Conservation (phyloP, 148 eudicot species). For the Camellia lanceoleosa region DNA sequence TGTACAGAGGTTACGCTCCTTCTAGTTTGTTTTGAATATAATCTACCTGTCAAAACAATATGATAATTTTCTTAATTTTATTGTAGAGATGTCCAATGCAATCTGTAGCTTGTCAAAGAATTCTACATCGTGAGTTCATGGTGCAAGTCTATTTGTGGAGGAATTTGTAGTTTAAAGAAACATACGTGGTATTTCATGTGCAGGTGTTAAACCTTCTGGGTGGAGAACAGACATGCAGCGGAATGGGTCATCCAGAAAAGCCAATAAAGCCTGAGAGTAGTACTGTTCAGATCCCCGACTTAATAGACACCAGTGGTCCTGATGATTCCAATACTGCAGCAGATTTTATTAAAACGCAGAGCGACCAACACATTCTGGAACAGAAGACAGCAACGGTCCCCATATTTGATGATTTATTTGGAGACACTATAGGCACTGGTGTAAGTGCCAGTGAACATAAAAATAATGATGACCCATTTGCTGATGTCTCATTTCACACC, state of each 20-base stretch:
- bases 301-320: slow-evolving; percentile 74
- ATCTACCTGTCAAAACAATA: no score
- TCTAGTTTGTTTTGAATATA: no score
- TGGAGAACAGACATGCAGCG: slow-evolving; percentile 45
- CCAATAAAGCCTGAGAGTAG: slow-evolving; percentile 33
- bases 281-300: slow-evolving; percentile 66
- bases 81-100: no score
- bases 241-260: slow-evolving; percentile 39
- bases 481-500: slow-evolving; percentile 81
- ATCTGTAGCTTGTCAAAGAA: no score
- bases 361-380: slow-evolving; percentile 28
- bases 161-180: not conserved
- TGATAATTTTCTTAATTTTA: no score
- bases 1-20: no score
- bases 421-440: slow-evolving; percentile 42
- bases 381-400: slow-evolving; percentile 38
- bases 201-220: slow-evolving; percentile 78
- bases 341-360: slow-evolving; percentile 33
- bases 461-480: slow-evolving; percentile 75
- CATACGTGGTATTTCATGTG: slow-evolving; percentile 17
- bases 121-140: no score
- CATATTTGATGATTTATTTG: slow-evolving; percentile 71
- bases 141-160: not conserved
- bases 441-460: slow-evolving; percentile 39
- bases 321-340: slow-evolving; percentile 52